These are phyloP conservation scores for Suillus hirtellus DNA, from an alignment of 768 basidiomycete genomes.

Conservation along the genomic window DNA sequence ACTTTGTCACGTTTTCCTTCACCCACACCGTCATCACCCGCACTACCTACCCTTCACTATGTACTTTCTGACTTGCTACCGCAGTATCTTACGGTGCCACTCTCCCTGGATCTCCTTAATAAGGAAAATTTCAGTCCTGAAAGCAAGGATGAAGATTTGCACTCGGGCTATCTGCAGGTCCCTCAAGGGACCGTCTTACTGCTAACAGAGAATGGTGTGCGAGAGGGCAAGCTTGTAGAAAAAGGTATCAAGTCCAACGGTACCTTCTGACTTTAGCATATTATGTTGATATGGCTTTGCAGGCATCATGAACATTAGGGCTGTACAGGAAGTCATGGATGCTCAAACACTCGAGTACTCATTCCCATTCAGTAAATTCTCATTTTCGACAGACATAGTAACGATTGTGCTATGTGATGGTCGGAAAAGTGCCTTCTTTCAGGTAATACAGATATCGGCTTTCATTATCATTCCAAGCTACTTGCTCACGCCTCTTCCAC, in stretches of 20 bases:
- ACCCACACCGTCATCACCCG: slow-evolving; percentile 29
- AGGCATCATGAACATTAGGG: slow-evolving; percentile 66
- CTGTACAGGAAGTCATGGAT: slow-evolving; percentile 63
- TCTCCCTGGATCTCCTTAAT: slow-evolving; percentile 67
- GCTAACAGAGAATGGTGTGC: slow-evolving; percentile 64
- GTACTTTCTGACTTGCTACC: slow-evolving; percentile 63
- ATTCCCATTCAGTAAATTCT: slow-evolving; percentile 75
- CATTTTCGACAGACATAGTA: slow-evolving; percentile 73
- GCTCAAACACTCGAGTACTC: slow-evolving; percentile 69
- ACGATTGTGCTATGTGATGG: slow-evolving; percentile 65
- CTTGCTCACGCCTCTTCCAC: slow-evolving; percentile 6
- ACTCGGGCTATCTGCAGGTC: slow-evolving; percentile 73
- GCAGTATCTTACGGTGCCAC: slow-evolving; percentile 50
- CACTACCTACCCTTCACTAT: slow-evolving; percentile 49
- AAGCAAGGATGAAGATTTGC: slow-evolving; percentile 68
- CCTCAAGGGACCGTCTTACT: slow-evolving; percentile 60
- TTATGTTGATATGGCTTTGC: background rate
- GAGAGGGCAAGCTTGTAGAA: slow-evolving; percentile 66
- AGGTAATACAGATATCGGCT: slow-evolving; percentile 39
- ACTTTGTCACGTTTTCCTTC: slow-evolving; percentile 64
- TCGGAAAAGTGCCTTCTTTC: slow-evolving; percentile 69
- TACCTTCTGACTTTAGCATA: background rate
- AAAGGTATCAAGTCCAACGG: slow-evolving; percentile 30
- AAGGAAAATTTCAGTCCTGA: slow-evolving; percentile 59
- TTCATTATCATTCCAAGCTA: background rate